Evolutionary conservation across 495 filamentous ascomycete genomes (phyloP), one percentile per base, ranked within the genome.

Genomic region (Penicillium egyptiacum): DNA sequence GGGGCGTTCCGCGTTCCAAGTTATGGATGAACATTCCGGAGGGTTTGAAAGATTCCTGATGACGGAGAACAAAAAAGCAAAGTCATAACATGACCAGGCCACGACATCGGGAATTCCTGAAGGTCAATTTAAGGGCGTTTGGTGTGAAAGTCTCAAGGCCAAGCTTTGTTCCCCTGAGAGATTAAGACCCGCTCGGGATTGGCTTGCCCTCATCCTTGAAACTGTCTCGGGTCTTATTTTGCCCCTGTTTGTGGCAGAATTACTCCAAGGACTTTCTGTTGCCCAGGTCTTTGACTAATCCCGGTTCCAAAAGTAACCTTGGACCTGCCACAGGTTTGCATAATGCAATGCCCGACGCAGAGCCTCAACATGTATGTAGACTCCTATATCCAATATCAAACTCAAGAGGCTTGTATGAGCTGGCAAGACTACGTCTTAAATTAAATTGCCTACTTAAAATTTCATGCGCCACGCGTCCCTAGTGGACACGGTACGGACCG

Each of bases 11-110:
- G 26, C 26, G 26, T 28, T 7, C 26, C 26, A 9, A 58, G 65
- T 57, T 55, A 63, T 60, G 65, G 56, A 60, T 57, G 44, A 25
- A 58, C 65, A 67, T 67, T 67, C 65, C 62, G 8, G 17, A 3
- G 44, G 28, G 50, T 28, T 26, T 20, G 55, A 49, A 10, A 50
- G 46, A 64, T 65, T 65, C 63, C 35, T 59, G 17, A 64, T 66
- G 64, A 66, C 59, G 59, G 47, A 31, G 35, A 7, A 14, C 23
- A 20, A 44, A 5, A n/a, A 45, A 26, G 0, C 48, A 26, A 48
- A 3, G 3, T 48, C 8, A 6, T 43, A 10, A 26, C 10, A 43
- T 11, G 31, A 17, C 35, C 6, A 39, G 16, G 20, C 12, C 3
- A n/a, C 19, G 22, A 49, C 7, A 5, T 42, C 17, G 22, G 50